A percentile compares a stretch with the other conserved stretches of the same genome.
Evolutionary conservation across 2,329 filamentous ascomycete species (phyloP).

Genomic region (Diplodia intermedia): DNA sequence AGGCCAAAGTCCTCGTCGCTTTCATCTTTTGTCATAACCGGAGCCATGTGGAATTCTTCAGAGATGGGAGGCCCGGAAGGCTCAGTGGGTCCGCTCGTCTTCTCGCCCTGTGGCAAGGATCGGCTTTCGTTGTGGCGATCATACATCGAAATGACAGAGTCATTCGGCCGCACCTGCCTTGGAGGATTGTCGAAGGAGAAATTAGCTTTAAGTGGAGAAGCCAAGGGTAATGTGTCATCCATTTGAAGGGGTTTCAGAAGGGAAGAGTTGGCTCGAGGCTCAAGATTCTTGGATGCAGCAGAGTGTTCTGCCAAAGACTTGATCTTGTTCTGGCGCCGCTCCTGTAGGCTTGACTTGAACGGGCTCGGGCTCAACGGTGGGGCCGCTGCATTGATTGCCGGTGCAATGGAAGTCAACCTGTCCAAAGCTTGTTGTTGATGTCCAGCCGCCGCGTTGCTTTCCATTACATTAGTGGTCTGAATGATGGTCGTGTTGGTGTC

Average conservation of each 20-base stretch:
- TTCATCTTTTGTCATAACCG: constrained; percentile 38
- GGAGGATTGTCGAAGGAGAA: constrained; percentile 28
- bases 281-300: neutral
- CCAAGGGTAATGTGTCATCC: constrained; percentile 18
- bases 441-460: constrained; percentile 9
- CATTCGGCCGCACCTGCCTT: constrained; percentile 27
- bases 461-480: constrained; percentile 29
- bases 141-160: constrained; percentile 32
- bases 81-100: constrained; percentile 4
- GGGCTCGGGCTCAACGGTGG: neutral
- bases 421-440: constrained; percentile 23
- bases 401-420: constrained; percentile 3
- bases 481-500: constrained; percentile 13
- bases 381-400: neutral
- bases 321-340: constrained; percentile 31
- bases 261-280: constrained; percentile 14
- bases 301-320: constrained; percentile 25
- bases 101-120: constrained; percentile 7
- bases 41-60: constrained; percentile 46
- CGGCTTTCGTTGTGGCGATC: constrained; percentile 20
- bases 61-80: constrained; percentile 48
- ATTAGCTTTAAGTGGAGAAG: constrained; percentile 26
- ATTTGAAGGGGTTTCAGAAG: constrained; percentile 10
- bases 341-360: constrained; percentile 24
- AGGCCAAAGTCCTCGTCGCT: constrained; percentile 49